Conservation (phyloP, 495 filamentous ascomycete genomes). For the Podospora australis region DNA sequence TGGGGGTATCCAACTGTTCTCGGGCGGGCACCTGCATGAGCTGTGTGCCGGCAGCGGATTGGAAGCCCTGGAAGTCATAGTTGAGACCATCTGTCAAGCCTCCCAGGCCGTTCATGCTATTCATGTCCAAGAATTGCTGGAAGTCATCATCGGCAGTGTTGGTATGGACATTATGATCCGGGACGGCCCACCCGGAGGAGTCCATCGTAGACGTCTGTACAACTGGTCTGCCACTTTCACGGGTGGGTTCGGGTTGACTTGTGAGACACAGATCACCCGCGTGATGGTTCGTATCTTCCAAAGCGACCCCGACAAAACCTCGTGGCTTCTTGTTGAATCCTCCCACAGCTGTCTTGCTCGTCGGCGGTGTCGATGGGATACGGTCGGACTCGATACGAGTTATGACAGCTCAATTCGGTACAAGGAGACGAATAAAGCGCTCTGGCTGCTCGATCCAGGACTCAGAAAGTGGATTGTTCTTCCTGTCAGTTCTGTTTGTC, state of each 20-base stretch:
- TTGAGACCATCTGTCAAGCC: slow-evolving; percentile 38
- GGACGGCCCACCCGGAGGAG: slow-evolving; percentile 41
- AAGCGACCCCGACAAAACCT: too few relatives aligned
- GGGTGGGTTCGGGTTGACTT: background rate
- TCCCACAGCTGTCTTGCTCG: too few relatives aligned
- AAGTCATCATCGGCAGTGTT: slow-evolving; percentile 45
- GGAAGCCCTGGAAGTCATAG: slow-evolving; percentile 46
- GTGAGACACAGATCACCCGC: too few relatives aligned
- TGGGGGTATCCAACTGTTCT: slow-evolving; percentile 43
- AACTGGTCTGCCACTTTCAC: background rate
- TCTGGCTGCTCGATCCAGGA: too few relatives aligned
- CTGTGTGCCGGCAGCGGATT: slow-evolving; percentile 27
- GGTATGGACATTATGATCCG: slow-evolving; percentile 39
- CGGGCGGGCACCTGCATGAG: slow-evolving; percentile 32
- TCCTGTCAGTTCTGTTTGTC: too few relatives aligned
- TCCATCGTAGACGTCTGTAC: slow-evolving; percentile 35
- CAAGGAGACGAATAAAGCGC: too few relatives aligned
- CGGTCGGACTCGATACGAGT: too few relatives aligned
- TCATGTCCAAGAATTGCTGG: slow-evolving; percentile 51
- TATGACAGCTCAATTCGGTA: too few relatives aligned
- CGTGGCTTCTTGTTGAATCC: too few relatives aligned
- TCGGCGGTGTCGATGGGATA: too few relatives aligned
- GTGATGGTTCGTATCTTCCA: too few relatives aligned
- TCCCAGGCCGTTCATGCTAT: slow-evolving; percentile 37
- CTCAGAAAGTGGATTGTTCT: too few relatives aligned